Percentiles rank a stretch among this genome's conserved stretches.
phyloP scores from a whole-genome alignment of 2,329 filamentous ascomycete genomes.

The Graphilbum sp. region DNA sequence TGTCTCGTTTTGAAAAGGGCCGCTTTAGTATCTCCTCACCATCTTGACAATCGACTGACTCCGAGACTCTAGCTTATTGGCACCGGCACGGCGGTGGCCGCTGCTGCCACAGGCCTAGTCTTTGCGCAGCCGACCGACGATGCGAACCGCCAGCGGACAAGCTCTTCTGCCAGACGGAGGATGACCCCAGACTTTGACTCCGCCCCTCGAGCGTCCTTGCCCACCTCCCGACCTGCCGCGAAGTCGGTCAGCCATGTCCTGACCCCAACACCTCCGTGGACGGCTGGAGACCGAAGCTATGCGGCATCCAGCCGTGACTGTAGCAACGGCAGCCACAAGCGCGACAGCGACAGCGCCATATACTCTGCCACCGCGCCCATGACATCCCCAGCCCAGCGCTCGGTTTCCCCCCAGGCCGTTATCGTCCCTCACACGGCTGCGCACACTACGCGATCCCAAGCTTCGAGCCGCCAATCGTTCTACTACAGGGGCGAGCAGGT shows the following conservation, averaged over 20 bases:
- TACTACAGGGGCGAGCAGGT: constrained; percentile 22
- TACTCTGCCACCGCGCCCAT: constrained; percentile 2
- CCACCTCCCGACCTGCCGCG: constrained; percentile 25
- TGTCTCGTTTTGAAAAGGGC: no score
- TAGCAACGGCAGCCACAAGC: constrained; percentile 16
- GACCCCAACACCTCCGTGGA: constrained; percentile 6
- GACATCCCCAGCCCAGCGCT: neutral
- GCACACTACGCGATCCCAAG: constrained; percentile 21
- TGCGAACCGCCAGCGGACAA: constrained; percentile 14
- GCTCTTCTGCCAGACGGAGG: constrained; percentile 1
- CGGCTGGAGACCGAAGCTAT: constrained; percentile 3
- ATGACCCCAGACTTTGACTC: constrained; percentile 13
- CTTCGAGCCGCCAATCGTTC: constrained; percentile 28
- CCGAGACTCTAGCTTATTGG: constrained; percentile 37
- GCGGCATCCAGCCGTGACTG: constrained; percentile 9
- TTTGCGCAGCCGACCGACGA: constrained; percentile 37
- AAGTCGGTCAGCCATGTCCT: constrained; percentile 20
- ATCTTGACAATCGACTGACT: no score
- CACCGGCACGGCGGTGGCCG: constrained; percentile 44
- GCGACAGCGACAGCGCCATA: constrained; percentile 8
- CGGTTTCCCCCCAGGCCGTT: constrained; percentile 12
- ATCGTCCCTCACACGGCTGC: constrained; percentile 15
- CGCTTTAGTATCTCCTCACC: no score
- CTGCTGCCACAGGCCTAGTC: constrained; percentile 40
- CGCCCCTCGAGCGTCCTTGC: constrained; percentile 13